Evolutionary conservation across 2,329 filamentous ascomycete genomes (phyloP).

Genomic region (Paramyrothecium sp.): DNA sequence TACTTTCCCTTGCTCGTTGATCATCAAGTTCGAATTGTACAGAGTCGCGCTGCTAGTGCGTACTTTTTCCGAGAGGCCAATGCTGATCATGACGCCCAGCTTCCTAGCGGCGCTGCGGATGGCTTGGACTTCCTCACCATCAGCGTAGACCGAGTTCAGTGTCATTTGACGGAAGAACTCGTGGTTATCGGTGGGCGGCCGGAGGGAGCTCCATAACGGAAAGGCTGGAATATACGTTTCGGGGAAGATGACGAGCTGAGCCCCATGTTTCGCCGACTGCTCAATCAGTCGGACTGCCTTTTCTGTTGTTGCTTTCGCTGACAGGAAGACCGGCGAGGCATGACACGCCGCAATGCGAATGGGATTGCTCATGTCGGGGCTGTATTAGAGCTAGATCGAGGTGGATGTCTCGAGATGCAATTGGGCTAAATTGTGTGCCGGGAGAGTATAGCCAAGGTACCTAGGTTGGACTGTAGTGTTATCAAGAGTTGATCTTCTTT

Average conservation of each 20-base stretch:
- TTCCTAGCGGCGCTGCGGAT: slow-evolving; percentile 37
- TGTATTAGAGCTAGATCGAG: too few species aligned
- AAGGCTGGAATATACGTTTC: slow-evolving; percentile 54
- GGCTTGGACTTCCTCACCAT: slow-evolving; percentile 42
- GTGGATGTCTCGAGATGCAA: too few species aligned
- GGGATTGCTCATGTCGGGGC: too few species aligned
- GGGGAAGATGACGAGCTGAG: slow-evolving; percentile 52
- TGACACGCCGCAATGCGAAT: slow-evolving; percentile 30
- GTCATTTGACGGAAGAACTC: slow-evolving; percentile 45
- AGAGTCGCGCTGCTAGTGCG: slow-evolving; percentile 42
- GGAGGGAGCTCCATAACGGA: slow-evolving; percentile 48
- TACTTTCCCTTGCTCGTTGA: slow-evolving; percentile 40
- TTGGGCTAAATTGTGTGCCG: too few species aligned
- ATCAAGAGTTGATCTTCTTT: too few species aligned
- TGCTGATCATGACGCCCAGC: slow-evolving; percentile 36
- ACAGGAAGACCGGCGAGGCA: slow-evolving; percentile 44
- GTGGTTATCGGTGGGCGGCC: slow-evolving; percentile 48
- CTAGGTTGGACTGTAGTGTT: too few species aligned
- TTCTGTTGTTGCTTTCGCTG: slow-evolving; percentile 39
- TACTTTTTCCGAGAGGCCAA: slow-evolving; percentile 49
- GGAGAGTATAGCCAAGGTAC: too few species aligned
- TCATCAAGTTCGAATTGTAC: slow-evolving; percentile 51
- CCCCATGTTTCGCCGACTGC: slow-evolving; percentile 37
- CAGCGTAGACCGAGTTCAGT: slow-evolving; percentile 39
- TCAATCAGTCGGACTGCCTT: slow-evolving; percentile 46